These are phyloP conservation scores for Wakefieldia striispora DNA, from an alignment of 768 basidiomycete species.

Conservation along the genomic window DNA sequence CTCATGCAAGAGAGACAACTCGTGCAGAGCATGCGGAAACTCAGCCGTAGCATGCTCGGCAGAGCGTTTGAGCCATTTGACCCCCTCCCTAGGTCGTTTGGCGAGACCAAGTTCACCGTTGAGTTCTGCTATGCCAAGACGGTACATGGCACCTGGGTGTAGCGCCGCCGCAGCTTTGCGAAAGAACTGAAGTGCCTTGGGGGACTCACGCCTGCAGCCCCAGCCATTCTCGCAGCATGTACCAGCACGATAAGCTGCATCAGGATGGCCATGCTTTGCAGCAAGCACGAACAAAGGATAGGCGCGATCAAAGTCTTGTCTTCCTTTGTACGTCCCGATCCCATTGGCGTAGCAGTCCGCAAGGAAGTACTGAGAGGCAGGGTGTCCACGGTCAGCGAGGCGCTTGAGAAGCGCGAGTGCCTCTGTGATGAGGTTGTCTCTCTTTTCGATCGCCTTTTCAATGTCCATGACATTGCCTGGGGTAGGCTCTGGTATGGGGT, in stretches of 20 bases:
- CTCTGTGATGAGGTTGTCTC: slow-evolving; percentile 87
- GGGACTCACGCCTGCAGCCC: slow-evolving; percentile 91
- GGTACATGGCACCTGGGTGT: slow-evolving; percentile 95
- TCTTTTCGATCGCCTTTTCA: slow-evolving; percentile 75
- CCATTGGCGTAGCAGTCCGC: slow-evolving; percentile 99
- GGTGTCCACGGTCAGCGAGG: slow-evolving; percentile 91
- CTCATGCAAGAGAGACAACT: slow-evolving; percentile 90
- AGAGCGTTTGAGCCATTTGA: slow-evolving; percentile 97
- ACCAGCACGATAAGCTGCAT: slow-evolving; percentile 92
- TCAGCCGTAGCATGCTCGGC: slow-evolving; percentile 93
- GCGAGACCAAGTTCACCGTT: slow-evolving; percentile 90
- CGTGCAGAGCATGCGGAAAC: slow-evolving; percentile 95
- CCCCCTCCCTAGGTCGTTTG: slow-evolving; percentile 90
- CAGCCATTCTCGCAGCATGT: slow-evolving; percentile 99
- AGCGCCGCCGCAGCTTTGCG: slow-evolving; percentile 88
- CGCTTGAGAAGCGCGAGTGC: slow-evolving; percentile 85
- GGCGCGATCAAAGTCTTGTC: slow-evolving; percentile 96
- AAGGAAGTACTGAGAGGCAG: slow-evolving; percentile 94
- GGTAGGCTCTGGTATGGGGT: slow-evolving; percentile 70
- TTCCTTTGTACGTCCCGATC: slow-evolving; percentile 86
- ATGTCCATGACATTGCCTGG: slow-evolving; percentile 76
- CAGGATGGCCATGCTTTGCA: slow-evolving; percentile 95
- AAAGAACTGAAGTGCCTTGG: slow-evolving; percentile 91
- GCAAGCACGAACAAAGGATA: slow-evolving; percentile 95
- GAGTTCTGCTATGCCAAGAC: slow-evolving; percentile 92